Conservation (phyloP, 2,329 filamentous ascomycete genomes). For the Cladophialophora chaetospira region DNA sequence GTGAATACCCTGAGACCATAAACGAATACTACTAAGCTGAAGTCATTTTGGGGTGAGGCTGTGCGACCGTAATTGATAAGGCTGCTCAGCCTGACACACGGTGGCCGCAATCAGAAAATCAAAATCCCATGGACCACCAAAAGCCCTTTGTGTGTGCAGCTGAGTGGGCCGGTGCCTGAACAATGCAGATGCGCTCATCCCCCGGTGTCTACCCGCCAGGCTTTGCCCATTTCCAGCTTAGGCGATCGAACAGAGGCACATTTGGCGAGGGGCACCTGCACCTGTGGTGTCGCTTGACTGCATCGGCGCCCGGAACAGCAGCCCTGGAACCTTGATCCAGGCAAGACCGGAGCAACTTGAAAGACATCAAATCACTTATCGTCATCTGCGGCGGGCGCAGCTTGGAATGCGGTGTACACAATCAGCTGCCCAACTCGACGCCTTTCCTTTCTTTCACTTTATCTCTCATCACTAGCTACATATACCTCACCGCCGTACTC, state of each 20-base stretch:
- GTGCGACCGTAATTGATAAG: neutral
- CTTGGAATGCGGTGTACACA: constrained; percentile 6
- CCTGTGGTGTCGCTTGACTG: neutral
- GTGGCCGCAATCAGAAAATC: neutral
- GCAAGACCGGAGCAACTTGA: no score
- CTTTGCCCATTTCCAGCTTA: neutral
- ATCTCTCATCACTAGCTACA: neutral
- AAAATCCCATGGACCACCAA: neutral
- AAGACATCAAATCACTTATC: constrained; percentile 5
- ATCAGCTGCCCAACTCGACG: constrained; percentile 14
- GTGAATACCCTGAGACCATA: neutral
- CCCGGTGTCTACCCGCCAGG: neutral
- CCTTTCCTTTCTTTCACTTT: neutral
- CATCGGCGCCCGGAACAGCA: neutral
- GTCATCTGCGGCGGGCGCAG: constrained; percentile 10
- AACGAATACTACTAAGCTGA: neutral
- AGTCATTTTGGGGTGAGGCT: neutral
- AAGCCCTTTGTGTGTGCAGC: neutral
- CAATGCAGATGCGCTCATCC: neutral
- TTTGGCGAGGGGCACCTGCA: neutral
- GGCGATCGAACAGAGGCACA: neutral
- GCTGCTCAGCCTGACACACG: neutral
- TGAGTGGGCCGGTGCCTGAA: neutral
- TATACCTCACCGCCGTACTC: constrained; percentile 23
- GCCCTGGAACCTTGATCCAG: neutral